Conservation (phyloP, 192 early-diverging fungal genomes). For the Cladochytrium replicatum region DNA sequence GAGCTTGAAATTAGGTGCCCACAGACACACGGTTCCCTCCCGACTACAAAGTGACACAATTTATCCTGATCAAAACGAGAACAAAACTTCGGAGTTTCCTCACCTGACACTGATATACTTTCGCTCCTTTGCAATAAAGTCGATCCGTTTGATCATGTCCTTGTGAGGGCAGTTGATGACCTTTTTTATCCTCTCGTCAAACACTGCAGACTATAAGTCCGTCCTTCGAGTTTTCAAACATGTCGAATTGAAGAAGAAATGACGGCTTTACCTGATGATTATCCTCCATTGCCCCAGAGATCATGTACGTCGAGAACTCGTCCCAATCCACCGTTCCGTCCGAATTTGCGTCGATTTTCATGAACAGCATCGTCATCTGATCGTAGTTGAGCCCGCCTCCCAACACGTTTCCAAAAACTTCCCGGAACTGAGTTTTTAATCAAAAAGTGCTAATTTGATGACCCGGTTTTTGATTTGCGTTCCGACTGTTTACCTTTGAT, state of each 20-base stretch:
- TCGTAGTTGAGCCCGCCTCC: slow-evolving; percentile 46
- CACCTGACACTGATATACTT: slow-evolving; percentile 53
- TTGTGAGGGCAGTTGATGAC: slow-evolving; percentile 40
- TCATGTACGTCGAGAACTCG: slow-evolving; percentile 59
- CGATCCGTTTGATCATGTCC: slow-evolving; percentile 47
- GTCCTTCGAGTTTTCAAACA: background rate
- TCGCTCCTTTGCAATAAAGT: slow-evolving; percentile 48
- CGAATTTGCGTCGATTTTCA: slow-evolving; percentile 61
- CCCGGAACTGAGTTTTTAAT: slow-evolving; percentile 37
- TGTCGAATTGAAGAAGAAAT: background rate
- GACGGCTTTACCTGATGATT: slow-evolving; percentile 14
- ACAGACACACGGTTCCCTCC: slow-evolving; percentile 47
- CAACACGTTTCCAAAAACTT: slow-evolving; percentile 51
- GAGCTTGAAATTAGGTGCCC: slow-evolving; percentile 43
- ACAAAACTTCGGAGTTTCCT: background rate
- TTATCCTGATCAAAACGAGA: background rate
- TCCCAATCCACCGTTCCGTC: slow-evolving; percentile 57
- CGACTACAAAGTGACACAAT: slow-evolving; percentile 17
- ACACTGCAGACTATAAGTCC: slow-evolving; percentile 15
- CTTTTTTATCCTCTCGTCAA: slow-evolving; percentile 43
- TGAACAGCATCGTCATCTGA: slow-evolving; percentile 61
- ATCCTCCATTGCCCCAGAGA: slow-evolving; percentile 37
- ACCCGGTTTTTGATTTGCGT: background rate
- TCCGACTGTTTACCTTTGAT: slow-evolving; percentile 31
- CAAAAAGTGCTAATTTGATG: slow-evolving; percentile 8